Evolutionary conservation across 306 rosid genomes (phyloP), one percentile per base, ranked within the genome.

Genomic region (Quercus ilex): DNA sequence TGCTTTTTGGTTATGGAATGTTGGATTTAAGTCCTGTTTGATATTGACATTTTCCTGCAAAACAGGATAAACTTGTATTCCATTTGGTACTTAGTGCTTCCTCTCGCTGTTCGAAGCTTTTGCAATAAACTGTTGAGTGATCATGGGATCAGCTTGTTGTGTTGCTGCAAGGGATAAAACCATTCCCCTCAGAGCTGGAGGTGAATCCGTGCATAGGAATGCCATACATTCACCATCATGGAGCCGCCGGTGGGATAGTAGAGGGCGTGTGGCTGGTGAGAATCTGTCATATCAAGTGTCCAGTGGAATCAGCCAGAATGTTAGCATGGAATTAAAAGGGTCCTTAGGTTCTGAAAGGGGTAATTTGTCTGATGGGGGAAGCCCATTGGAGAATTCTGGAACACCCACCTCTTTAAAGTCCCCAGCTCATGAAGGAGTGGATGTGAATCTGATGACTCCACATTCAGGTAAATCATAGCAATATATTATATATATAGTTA

Each of bases 121-220:
- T 75, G 75, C 31, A 71, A 64, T 74, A 77, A 79, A 63, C 59
- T 18, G 38, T 77, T 71, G 18, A 77, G 84, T 46, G 75, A 69
- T 56, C 79, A 87, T 87, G 92, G 92, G 92, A 57, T 82, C 92
- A n/a, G 90, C 79, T 80, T 88, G 92, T 78, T 88, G 92, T 62
- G 86, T 84, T 81, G 81, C 88, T 81, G 84, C 90, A 26, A 87
- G 82, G 59, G 90, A 84, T 68, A 79, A 79, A 43, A 79, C 86
- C 72, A 9, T 78, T 5, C 65, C 88, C 46, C 69, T 6, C 14
- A 67, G 85, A 84, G 83, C 80, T 38, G 84, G 80, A 56, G 78
- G 79, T 85, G 90, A 88, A 64, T 80, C 55, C 70, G 71, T 82
- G 57, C 76, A 60, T 18, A 83, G 92, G 80, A 80, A 87, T 85